These are phyloP conservation scores for Ceriops decandra DNA, from an alignment of 345 rosid species.

Conservation along the genomic window DNA sequence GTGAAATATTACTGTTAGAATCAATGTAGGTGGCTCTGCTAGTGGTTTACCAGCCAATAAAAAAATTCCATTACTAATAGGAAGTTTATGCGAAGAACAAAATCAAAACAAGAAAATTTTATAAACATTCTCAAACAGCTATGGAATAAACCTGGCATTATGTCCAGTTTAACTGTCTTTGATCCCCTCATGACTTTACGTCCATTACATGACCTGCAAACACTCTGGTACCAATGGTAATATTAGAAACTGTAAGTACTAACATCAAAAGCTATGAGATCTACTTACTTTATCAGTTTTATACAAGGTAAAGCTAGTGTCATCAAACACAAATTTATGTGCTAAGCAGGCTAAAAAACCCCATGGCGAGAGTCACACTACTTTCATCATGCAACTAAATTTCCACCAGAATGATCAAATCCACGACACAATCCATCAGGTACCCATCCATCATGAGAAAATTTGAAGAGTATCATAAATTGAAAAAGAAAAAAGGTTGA, in stretches of 20 bases:
- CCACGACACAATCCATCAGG: too few species aligned
- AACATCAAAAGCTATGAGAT: neutral
- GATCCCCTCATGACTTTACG: conserved; percentile 67
- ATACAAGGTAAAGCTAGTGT: too few species aligned
- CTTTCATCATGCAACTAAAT: too few species aligned
- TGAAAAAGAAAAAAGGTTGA: too few species aligned
- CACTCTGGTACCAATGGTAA: conserved; percentile 45
- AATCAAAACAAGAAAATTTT: neutral
- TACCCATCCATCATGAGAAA: too few species aligned
- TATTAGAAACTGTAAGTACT: conserved; percentile 6
- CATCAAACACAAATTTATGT: too few species aligned
- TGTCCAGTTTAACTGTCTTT: conserved; percentile 77
- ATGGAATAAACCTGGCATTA: conserved; percentile 61
- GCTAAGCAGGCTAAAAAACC: too few species aligned
- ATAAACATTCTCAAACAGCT: neutral
- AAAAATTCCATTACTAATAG: neutral
- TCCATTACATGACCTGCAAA: conserved; percentile 91
- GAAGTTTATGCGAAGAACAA: neutral
- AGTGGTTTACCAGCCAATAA: too few species aligned
- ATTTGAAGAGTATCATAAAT: too few species aligned
- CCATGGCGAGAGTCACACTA: too few species aligned
- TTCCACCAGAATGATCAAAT: too few species aligned
- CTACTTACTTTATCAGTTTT: neutral
- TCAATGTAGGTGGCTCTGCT: too few species aligned
- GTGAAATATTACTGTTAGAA: neutral